A percentile compares a stretch with the other conserved stretches of the same genome.
Conservation (phyloP, 2,329 filamentous ascomycete species). For the Botrytis sinoallii region DNA sequence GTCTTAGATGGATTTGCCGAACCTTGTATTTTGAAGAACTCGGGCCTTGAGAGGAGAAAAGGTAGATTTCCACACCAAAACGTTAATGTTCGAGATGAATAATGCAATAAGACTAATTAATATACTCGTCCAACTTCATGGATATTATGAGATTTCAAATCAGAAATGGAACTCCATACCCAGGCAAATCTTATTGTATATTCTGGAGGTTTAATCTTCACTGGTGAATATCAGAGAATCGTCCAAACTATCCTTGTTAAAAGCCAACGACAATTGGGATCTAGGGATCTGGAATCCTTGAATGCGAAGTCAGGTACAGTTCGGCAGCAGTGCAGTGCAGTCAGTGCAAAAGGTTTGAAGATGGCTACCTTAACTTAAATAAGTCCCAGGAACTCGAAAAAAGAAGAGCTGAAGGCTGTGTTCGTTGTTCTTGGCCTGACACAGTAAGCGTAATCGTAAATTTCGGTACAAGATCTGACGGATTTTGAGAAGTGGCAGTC, state of each 20-base stretch:
- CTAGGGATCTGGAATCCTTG: slow-evolving; percentile 19
- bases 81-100: background rate
- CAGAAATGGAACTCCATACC: background rate
- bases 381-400: background rate
- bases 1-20: slow-evolving; percentile 6
- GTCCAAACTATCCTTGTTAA: slow-evolving; percentile 10
- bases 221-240: background rate
- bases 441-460: slow-evolving; percentile 16
- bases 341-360: background rate
- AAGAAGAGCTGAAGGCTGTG: slow-evolving; percentile 18
- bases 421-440: slow-evolving; percentile 13
- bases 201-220: background rate
- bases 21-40: slow-evolving; percentile 14
- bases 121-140: background rate
- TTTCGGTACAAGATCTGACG: slow-evolving; percentile 11
- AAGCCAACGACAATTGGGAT: slow-evolving; percentile 14
- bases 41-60: background rate
- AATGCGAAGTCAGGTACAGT: slow-evolving; percentile 16
- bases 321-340: slow-evolving; percentile 16
- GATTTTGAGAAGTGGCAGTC: slow-evolving; percentile 1
- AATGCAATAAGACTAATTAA: background rate
- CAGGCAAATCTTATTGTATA: background rate
- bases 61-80: background rate
- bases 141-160: background rate
- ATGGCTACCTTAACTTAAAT: background rate